phyloP scores from a whole-genome alignment of 2,329 filamentous ascomycete genomes.

The Pyricularia grisea region DNA sequence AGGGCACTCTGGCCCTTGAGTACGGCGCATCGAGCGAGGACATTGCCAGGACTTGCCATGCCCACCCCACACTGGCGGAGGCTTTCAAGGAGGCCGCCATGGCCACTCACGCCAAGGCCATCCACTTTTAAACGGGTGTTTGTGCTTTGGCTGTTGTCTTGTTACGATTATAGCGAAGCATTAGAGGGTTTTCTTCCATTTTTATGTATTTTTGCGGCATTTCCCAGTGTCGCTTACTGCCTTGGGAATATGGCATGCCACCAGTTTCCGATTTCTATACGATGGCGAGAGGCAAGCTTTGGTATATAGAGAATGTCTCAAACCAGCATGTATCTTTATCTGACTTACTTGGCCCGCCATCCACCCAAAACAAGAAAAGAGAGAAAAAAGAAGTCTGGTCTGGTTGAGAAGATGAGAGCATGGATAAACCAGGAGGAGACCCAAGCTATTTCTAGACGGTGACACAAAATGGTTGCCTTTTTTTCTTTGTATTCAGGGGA shows the following conservation, averaged over 20 bases:
- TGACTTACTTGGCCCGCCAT: neutral
- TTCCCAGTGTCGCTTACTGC: neutral
- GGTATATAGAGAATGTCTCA: neutral
- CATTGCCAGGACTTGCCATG: conserved; percentile 89
- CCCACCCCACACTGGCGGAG: conserved; percentile 90
- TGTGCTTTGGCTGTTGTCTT: conserved; percentile 2
- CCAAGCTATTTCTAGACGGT: neutral
- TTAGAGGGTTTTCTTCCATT: conserved; percentile 2
- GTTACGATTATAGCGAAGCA: conserved; percentile 4
- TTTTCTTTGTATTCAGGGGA: neutral
- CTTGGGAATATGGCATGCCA: neutral
- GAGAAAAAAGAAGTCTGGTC: neutral
- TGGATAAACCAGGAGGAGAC: neutral
- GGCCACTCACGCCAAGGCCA: conserved; percentile 90
- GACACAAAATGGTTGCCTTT: neutral
- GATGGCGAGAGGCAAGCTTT: neutral
- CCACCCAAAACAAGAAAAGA: neutral
- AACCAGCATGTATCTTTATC: neutral
- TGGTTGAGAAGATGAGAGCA: neutral
- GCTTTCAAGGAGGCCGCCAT: conserved; percentile 99
- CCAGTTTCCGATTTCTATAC: neutral
- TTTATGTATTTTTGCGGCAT: neutral
- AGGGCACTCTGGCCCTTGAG: conserved; percentile 89
- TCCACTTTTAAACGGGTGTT: conserved; percentile 69
- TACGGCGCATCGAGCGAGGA: conserved; percentile 95